phyloP scores from a whole-genome alignment of 1,284 basidiomycete species.

The Moniliella sp. region DNA sequence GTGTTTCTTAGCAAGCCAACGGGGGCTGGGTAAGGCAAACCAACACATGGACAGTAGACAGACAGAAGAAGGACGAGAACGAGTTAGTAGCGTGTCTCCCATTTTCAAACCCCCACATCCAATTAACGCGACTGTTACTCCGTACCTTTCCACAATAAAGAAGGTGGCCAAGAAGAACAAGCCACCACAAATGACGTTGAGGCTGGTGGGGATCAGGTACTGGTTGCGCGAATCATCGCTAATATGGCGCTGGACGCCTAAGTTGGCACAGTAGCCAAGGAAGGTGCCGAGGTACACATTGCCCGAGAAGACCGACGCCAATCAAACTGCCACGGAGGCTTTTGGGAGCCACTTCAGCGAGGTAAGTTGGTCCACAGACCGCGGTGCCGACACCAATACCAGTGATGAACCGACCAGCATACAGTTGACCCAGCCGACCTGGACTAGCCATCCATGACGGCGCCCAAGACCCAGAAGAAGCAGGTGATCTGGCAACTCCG shows the following conservation, averaged over 20 bases:
- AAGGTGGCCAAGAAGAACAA: slow-evolving; percentile 8
- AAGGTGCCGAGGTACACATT: slow-evolving; percentile 12
- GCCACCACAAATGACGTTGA: slow-evolving; percentile 18
- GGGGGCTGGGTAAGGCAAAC: too few species aligned
- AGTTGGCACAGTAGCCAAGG: slow-evolving; percentile 8
- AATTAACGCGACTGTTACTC: too few species aligned
- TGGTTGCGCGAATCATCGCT: slow-evolving; percentile 1
- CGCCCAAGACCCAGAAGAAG: slow-evolving; percentile 14
- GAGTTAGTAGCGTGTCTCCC: too few species aligned
- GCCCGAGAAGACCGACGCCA: slow-evolving; percentile 9
- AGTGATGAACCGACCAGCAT: slow-evolving; percentile 13
- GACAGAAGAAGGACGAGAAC: too few species aligned
- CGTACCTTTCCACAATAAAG: slow-evolving; percentile 13
- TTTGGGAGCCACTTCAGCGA: slow-evolving; percentile 12
- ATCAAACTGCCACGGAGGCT: slow-evolving; percentile 10
- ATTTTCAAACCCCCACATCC: too few species aligned
- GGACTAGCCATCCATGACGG: slow-evolving; percentile 12
- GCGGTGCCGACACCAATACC: slow-evolving; percentile 13
- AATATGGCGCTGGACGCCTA: slow-evolving; percentile 4
- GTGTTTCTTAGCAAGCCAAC: slow-evolving; percentile 13
- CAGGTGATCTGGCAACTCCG: slow-evolving; percentile 12
- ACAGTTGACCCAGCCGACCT: slow-evolving; percentile 10
- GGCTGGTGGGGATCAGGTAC: slow-evolving; percentile 10
- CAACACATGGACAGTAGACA: too few species aligned
- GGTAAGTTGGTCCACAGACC: slow-evolving; percentile 11